A percentile compares a stretch with the other conserved stretches of the same genome.
Conservation (phyloP, 257 asterid genomes). For the Nicotiana attenuata region DNA sequence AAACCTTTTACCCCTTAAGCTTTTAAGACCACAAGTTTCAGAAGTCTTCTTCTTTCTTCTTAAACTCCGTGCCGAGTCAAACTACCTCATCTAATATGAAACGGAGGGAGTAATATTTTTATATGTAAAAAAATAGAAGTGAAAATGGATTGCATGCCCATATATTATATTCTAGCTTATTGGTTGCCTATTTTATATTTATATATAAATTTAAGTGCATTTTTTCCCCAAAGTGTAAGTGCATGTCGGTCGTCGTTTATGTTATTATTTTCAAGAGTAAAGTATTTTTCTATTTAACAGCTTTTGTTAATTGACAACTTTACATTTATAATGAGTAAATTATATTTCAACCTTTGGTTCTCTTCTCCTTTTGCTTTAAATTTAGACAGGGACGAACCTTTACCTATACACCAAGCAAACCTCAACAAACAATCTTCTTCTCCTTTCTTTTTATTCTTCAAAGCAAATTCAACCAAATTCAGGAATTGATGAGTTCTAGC, state of each 20-base stretch:
- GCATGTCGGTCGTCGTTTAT: not conserved
- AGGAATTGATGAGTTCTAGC: rapidly evolving
- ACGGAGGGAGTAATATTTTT: too few species aligned
- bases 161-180: too few species aligned
- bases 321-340: not conserved
- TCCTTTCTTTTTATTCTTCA: not conserved
- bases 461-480: not conserved
- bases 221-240: not conserved
- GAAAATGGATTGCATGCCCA: too few species aligned
- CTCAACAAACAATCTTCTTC: not conserved
- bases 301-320: not conserved
- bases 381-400: not conserved
- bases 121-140: too few species aligned
- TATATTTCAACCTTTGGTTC: not conserved
- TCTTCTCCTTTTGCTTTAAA: not conserved
- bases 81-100: too few species aligned
- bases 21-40: too few species aligned
- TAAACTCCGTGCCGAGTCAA: too few species aligned
- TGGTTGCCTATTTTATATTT: too few species aligned
- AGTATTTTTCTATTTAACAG: not conserved
- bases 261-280: not conserved
- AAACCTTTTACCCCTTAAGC: too few species aligned
- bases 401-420: conserved; percentile 9
- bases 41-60: too few species aligned
- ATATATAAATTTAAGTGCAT: too few species aligned